Percentiles rank a stretch among this genome's conserved stretches.
phyloP scores from a whole-genome alignment of 2,329 filamentous ascomycete genomes.

The Ceratocystis colombiana region DNA sequence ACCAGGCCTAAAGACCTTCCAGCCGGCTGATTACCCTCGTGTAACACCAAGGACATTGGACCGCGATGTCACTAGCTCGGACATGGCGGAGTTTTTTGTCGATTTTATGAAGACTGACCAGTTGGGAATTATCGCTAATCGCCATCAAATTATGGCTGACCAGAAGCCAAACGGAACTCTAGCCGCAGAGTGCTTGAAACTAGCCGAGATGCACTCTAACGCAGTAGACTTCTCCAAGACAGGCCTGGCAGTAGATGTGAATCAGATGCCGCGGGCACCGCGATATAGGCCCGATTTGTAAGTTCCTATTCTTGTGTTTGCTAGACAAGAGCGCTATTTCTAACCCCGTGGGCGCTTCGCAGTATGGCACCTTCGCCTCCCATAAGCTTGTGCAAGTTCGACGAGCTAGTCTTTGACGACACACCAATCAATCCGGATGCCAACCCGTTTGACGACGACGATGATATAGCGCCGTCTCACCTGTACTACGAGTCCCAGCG shows the following conservation, averaged over 20 bases:
- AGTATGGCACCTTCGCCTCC: slow-evolving; percentile 41
- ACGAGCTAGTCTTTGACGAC: slow-evolving; percentile 34
- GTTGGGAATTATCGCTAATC: slow-evolving; percentile 53
- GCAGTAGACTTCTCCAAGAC: slow-evolving; percentile 71
- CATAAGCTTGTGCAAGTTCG: slow-evolving; percentile 38
- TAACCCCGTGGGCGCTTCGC: not conserved
- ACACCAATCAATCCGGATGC: slow-evolving; percentile 29
- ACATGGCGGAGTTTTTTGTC: slow-evolving; percentile 77
- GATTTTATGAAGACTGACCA: slow-evolving; percentile 61
- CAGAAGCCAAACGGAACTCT: slow-evolving; percentile 42
- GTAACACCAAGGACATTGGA: slow-evolving; percentile 48
- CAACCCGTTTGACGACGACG: slow-evolving; percentile 32
- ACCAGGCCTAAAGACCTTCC: slow-evolving; percentile 25
- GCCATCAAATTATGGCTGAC: slow-evolving; percentile 57
- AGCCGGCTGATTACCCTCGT: slow-evolving; percentile 60
- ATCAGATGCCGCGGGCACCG: slow-evolving; percentile 35
- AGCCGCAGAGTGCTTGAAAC: slow-evolving; percentile 40
- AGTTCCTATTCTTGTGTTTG: slow-evolving; percentile 29
- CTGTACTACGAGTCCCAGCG: slow-evolving; percentile 59
- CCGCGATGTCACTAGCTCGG: slow-evolving; percentile 46
- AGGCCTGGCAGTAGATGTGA: slow-evolving; percentile 48
- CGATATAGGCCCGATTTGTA: slow-evolving; percentile 47
- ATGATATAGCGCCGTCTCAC: slow-evolving; percentile 38
- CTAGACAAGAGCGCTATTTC: not conserved
- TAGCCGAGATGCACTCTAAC: slow-evolving; percentile 57